A percentile compares a stretch with the other conserved stretches of the same genome.
Evolutionary conservation across 495 filamentous ascomycete species (phyloP).

Genomic region (Hyaloscypha bicolor): DNA sequence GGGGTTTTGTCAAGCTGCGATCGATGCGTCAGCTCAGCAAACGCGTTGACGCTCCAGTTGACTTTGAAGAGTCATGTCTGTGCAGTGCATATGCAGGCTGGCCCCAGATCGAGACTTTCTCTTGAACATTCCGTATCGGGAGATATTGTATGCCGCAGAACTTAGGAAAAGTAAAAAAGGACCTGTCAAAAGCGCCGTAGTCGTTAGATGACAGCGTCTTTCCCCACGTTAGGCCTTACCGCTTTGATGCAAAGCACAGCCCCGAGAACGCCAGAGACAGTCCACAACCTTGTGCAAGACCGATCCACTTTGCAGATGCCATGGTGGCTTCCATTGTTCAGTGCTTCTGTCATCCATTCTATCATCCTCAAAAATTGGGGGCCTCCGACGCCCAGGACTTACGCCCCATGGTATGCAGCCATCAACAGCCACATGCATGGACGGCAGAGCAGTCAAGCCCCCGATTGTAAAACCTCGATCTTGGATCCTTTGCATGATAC

Average conservation of each 20-base stretch:
- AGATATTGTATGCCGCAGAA: neutral
- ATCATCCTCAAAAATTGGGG: neutral
- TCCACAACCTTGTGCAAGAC: too few species aligned
- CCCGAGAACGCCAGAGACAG: neutral
- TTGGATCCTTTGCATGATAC: neutral
- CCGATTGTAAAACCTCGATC: neutral
- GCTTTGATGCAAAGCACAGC: neutral
- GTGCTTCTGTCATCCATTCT: too few species aligned
- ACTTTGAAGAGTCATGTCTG: neutral
- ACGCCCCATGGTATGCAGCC: neutral
- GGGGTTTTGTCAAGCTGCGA: neutral
- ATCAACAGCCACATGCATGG: neutral
- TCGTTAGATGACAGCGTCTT: neutral
- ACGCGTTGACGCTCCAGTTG: neutral
- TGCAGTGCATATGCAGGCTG: neutral
- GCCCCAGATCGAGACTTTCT: too few species aligned
- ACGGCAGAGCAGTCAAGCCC: neutral
- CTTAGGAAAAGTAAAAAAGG: neutral
- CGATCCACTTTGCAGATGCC: too few species aligned
- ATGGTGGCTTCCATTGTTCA: too few species aligned
- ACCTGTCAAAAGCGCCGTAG: neutral
- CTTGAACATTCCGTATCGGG: neutral
- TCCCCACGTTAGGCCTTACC: neutral
- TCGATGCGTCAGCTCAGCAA: neutral
- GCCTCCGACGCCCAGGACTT: neutral